Evolutionary conservation across 495 filamentous ascomycete genomes (phyloP).

Genomic region (Trichoderma parareesei): DNA sequence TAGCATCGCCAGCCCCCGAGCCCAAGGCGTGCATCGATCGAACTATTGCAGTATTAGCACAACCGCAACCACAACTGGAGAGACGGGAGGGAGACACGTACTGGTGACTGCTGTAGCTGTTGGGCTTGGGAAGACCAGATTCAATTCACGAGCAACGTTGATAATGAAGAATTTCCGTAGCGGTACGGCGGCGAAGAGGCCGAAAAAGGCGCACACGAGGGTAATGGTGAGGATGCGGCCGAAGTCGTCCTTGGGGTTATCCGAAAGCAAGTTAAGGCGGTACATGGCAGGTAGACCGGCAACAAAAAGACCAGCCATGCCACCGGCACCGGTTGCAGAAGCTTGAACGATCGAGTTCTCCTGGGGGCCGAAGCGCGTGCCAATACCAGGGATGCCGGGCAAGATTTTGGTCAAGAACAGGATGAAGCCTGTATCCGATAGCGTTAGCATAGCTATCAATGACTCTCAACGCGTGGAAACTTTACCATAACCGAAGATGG

Average conservation of each 20-base stretch:
- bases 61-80: neutral
- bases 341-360: conserved; percentile 48
- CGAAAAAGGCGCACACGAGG: conserved; percentile 48
- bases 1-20: conserved; percentile 36
- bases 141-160: conserved; percentile 46
- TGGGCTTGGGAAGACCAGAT: conserved; percentile 42
- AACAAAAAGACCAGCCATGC: conserved; percentile 39
- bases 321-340: conserved; percentile 41
- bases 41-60: conserved; percentile 16
- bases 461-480: conserved; percentile 21
- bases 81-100: neutral
- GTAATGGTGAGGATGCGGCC: conserved; percentile 36
- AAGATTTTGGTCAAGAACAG: conserved; percentile 40
- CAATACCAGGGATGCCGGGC: conserved; percentile 39
- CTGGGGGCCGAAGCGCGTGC: conserved; percentile 40
- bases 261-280: conserved; percentile 34
- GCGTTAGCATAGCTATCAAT: too few relatives aligned
- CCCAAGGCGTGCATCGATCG: conserved; percentile 47
- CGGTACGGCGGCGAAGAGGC: conserved; percentile 51
- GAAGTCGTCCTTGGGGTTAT: conserved; percentile 39
- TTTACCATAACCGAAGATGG: conserved; percentile 37
- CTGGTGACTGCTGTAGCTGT: conserved; percentile 4
- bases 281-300: conserved; percentile 45
- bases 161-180: conserved; percentile 56
- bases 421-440: conserved; percentile 25